Percentiles rank a stretch among this genome's conserved stretches.
Conservation (phyloP, 441 rosid genomes). For the Brassica balearica region DNA sequence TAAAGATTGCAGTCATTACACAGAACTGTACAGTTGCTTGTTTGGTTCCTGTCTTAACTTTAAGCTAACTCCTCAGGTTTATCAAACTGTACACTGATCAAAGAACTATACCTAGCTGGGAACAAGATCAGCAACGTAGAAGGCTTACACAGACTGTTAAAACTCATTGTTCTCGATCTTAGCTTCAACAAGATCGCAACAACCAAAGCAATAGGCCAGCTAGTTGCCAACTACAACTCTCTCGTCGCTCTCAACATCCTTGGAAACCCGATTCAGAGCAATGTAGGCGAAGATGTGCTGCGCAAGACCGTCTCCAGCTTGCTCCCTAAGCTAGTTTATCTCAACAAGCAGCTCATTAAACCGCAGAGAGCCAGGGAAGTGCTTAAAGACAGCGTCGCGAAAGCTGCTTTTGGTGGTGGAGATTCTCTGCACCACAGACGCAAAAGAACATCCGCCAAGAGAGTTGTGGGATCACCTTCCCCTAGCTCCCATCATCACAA, state of each 20-base stretch:
- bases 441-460: slow-evolving; percentile 39
- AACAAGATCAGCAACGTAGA: slow-evolving; percentile 91
- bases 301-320: slow-evolving; percentile 77
- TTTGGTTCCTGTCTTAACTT: slow-evolving; percentile 31
- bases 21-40: background rate
- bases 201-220: slow-evolving; percentile 83
- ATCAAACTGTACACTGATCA: slow-evolving; percentile 84
- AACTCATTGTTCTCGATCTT: slow-evolving; percentile 83
- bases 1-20: slow-evolving; percentile 33
- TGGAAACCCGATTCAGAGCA: slow-evolving; percentile 87
- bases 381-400: background rate
- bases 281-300: slow-evolving; percentile 81
- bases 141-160: slow-evolving; percentile 87
- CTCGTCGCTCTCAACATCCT: slow-evolving; percentile 78
- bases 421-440: slow-evolving; percentile 25
- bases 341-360: slow-evolving; percentile 68
- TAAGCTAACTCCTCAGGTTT: slow-evolving; percentile 54
- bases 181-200: slow-evolving; percentile 97
- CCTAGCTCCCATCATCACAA: slow-evolving; percentile 48
- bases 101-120: slow-evolving; percentile 90
- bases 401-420: slow-evolving; percentile 22
- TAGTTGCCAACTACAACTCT: slow-evolving; percentile 88
- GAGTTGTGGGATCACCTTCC: slow-evolving; percentile 21
- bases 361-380: background rate
- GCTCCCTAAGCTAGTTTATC: slow-evolving; percentile 77